Evolutionary conservation across 352 stramenopile species (phyloP).

Genomic region (Globisporangium uncinulatum): DNA sequence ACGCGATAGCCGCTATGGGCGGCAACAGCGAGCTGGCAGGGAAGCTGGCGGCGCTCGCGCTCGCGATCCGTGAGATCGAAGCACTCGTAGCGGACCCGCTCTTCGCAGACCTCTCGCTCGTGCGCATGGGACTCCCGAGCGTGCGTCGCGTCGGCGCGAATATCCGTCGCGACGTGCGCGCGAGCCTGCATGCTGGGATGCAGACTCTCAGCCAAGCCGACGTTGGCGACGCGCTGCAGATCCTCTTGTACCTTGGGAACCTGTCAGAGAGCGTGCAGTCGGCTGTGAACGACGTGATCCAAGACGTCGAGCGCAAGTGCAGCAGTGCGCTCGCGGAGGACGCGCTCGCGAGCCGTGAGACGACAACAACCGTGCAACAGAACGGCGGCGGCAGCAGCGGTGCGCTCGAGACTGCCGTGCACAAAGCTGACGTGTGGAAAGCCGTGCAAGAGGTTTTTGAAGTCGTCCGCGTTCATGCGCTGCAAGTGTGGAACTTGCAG

Average conservation of each 20-base stretch:
- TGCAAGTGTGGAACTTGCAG: conserved; percentile 86
- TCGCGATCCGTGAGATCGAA: conserved; percentile 77
- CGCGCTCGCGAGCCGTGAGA: conserved; percentile 33
- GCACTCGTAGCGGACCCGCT: conserved; percentile 34
- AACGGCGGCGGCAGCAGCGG: conserved; percentile 13
- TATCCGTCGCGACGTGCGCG: conserved; percentile 51
- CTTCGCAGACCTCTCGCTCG: conserved; percentile 65
- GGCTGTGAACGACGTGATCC: conserved; percentile 78
- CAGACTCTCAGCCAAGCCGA: conserved; percentile 58
- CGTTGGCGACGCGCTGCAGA: conserved; percentile 70
- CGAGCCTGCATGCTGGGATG: conserved; percentile 40
- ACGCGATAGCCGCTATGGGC: neutral
- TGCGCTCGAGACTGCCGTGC: conserved; percentile 26
- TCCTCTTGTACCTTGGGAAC: conserved; percentile 71
- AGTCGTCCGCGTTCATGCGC: conserved; percentile 47
- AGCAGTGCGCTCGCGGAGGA: conserved; percentile 52
- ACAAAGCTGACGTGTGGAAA: conserved; percentile 78
- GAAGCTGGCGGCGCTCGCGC: conserved; percentile 52
- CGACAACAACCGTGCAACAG: too few relatives aligned
- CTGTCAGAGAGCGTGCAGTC: conserved; percentile 60
- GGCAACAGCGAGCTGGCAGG: conserved; percentile 13
- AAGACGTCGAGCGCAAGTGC: conserved; percentile 72
- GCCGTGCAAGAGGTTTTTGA: conserved; percentile 79
- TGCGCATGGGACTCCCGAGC: conserved; percentile 46
- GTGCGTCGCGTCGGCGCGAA: conserved; percentile 36